Conservation (phyloP, 139 green algal species). For the Chlorokybus atmophyticus region DNA sequence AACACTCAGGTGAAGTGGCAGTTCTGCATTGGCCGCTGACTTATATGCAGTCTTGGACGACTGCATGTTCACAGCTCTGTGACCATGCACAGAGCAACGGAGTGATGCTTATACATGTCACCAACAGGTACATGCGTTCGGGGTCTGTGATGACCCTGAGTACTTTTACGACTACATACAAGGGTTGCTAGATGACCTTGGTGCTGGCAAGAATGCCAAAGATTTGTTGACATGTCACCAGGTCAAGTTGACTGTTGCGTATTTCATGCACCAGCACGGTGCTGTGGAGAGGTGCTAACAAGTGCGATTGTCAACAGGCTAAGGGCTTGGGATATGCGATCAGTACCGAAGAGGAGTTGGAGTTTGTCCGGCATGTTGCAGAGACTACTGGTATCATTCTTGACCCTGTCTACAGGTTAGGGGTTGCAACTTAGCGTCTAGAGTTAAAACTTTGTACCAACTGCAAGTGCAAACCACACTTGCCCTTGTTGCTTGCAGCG, state of each 20-base stretch:
- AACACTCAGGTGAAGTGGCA: slow-evolving; percentile 31
- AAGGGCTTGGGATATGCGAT: slow-evolving; percentile 80
- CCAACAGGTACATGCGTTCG: slow-evolving; percentile 45
- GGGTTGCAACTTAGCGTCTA: too few species aligned
- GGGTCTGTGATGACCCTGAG: slow-evolving; percentile 60
- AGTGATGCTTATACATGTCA: not conserved
- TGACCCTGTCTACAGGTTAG: slow-evolving; percentile 75
- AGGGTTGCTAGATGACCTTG: slow-evolving; percentile 47
- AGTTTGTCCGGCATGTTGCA: slow-evolving; percentile 31
- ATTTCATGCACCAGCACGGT: too few species aligned
- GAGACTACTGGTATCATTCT: slow-evolving; percentile 51
- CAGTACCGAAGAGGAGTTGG: slow-evolving; percentile 64
- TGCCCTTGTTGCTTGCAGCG: slow-evolving; percentile 17
- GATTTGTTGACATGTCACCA: not conserved
- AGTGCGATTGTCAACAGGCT: slow-evolving; percentile 34
- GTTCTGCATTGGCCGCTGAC: too few species aligned
- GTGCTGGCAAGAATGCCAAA: not conserved
- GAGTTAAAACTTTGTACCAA: too few species aligned
- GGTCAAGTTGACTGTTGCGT: too few species aligned
- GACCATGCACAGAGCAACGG: not conserved
- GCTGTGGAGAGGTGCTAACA: slow-evolving; percentile 5
- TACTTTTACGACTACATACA: slow-evolving; percentile 82
- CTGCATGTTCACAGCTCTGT: not conserved
- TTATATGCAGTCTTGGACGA: too few species aligned
- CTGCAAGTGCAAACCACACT: too few species aligned